A percentile compares a stretch with the other conserved stretches of the same genome.
Conservation (phyloP, 2,329 filamentous ascomycete species). For the Aspergillus oerlinghausenensis region DNA sequence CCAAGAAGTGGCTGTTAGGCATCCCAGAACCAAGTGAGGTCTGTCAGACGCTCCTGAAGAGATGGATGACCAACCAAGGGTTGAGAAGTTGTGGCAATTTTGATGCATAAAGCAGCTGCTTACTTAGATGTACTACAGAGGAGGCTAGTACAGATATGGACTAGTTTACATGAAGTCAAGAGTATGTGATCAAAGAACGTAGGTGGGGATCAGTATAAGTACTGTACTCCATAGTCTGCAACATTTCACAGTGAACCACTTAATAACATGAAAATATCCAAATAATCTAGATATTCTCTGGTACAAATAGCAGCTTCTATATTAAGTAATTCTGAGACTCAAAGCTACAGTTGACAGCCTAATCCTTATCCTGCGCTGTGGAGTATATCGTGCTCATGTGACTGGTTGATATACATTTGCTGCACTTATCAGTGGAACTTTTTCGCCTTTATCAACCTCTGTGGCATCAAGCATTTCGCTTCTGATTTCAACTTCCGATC, state of each 20-base stretch:
- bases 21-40: background rate
- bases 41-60: background rate
- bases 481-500: slow-evolving; percentile 13
- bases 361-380: background rate
- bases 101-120: background rate
- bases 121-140: background rate
- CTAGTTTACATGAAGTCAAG: background rate
- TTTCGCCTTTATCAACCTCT: slow-evolving; percentile 2
- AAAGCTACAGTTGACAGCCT: background rate
- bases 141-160: background rate
- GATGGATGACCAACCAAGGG: background rate
- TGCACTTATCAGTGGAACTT: slow-evolving; percentile 2
- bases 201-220: background rate
- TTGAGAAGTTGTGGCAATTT: background rate
- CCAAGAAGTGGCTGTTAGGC: background rate
- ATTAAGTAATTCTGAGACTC: background rate
- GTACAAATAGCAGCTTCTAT: background rate
- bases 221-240: background rate
- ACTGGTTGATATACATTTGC: slow-evolving; percentile 1
- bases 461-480: background rate
- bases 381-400: slow-evolving; percentile 13
- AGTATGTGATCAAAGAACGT: background rate
- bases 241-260: background rate
- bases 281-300: background rate
- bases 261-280: background rate